Conservation (phyloP, 805 yeast species). For the Kodamaea nitidulidarum region DNA sequence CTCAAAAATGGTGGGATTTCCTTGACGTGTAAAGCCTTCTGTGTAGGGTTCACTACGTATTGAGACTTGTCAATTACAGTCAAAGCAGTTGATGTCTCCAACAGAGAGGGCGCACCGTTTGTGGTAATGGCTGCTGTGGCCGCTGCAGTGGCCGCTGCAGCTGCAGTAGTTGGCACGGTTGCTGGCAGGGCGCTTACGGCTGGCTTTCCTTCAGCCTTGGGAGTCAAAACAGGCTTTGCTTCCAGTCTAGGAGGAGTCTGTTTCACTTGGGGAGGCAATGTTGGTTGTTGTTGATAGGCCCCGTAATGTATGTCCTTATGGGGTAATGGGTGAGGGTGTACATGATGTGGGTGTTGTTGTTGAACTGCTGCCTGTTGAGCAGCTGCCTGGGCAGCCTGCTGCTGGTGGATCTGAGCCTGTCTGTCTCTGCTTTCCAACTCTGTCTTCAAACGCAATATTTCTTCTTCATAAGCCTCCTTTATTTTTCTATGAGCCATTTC, state of each 20-base stretch:
- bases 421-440: slow-evolving; percentile 82
- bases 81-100: slow-evolving; percentile 31
- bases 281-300: slow-evolving; percentile 12
- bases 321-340: slow-evolving; percentile 12
- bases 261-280: slow-evolving; percentile 15
- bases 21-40: slow-evolving; percentile 56
- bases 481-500: slow-evolving; percentile 92
- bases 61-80: slow-evolving; percentile 38
- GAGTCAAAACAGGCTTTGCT: slow-evolving; percentile 8
- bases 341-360: slow-evolving; percentile 16
- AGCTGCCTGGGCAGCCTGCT: slow-evolving; percentile 34
- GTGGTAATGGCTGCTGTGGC: slow-evolving; percentile 22
- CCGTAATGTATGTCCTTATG: slow-evolving; percentile 15
- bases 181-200: slow-evolving; percentile 13
- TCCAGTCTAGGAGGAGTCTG: slow-evolving; percentile 14
- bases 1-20: slow-evolving; percentile 77
- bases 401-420: slow-evolving; percentile 36
- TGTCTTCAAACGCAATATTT: slow-evolving; percentile 76
- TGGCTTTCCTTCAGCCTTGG: slow-evolving; percentile 15
- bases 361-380: slow-evolving; percentile 24
- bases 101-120: slow-evolving; percentile 9
- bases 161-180: slow-evolving; percentile 14
- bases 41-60: slow-evolving; percentile 39
- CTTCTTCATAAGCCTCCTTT: slow-evolving; percentile 95
- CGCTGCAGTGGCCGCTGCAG: slow-evolving; percentile 9